Percentiles rank a stretch among this genome's conserved stretches.
Conservation (phyloP, 2,329 filamentous ascomycete genomes). For the Aspergillus tanneri region DNA sequence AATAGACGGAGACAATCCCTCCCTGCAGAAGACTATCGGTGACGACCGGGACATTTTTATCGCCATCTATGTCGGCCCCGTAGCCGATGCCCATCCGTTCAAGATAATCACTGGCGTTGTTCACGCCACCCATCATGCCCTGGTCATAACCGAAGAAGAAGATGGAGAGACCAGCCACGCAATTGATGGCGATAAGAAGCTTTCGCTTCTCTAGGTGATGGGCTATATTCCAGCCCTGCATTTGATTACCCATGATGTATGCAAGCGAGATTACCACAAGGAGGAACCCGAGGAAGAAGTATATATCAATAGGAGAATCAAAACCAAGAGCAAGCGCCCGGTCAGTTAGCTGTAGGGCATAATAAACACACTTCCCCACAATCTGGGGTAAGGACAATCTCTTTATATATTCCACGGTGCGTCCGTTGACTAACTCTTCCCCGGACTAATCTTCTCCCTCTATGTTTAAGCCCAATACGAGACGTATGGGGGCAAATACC, state of each 20-base stretch:
- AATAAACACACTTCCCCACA: no score
- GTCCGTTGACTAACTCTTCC: no score
- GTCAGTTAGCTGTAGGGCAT: no score
- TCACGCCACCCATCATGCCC: slow-evolving; percentile 63
- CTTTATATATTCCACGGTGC: no score
- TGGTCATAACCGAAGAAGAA: slow-evolving; percentile 66
- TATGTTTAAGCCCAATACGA: no score
- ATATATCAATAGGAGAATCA: no score
- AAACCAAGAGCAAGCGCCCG: no score
- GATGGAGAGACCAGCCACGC: slow-evolving; percentile 63
- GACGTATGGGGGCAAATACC: no score
- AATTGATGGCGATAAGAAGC: slow-evolving; percentile 62
- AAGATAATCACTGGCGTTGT: slow-evolving; percentile 64
- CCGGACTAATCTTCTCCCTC: no score
- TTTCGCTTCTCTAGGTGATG: slow-evolving; percentile 56
- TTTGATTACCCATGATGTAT: slow-evolving; percentile 40
- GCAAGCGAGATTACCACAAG: no score
- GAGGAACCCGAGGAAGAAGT: no score
- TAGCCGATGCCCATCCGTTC: slow-evolving; percentile 65
- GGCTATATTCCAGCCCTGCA: slow-evolving; percentile 50
- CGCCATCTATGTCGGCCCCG: slow-evolving; percentile 50
- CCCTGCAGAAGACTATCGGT: slow-evolving; percentile 63
- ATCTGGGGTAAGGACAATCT: no score
- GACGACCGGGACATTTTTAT: slow-evolving; percentile 52
- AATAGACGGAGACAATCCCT: slow-evolving; percentile 60